Evolutionary conservation across 139 green algal genomes (phyloP), one percentile per base, ranked within the genome.

Genomic region (Chlamydomonas incerta): DNA sequence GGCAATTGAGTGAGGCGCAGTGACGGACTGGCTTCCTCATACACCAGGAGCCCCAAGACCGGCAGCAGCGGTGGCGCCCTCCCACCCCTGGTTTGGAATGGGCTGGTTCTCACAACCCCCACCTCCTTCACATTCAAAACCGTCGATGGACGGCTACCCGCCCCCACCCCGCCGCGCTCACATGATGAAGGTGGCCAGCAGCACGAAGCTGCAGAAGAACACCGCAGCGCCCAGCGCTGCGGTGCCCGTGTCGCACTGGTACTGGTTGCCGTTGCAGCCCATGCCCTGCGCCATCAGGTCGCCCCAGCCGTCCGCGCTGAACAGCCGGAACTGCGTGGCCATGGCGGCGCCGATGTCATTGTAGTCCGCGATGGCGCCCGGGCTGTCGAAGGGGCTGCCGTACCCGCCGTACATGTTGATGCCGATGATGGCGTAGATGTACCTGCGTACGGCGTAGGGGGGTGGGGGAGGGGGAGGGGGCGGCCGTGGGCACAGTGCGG

Each of bases 391-490:
- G 14, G 66, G 74, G 46, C 93, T 83, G 60, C 76, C 74, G 18
- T 77, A 73, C 3, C 46, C 31, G 11, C 90, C 90, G 76, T 94
- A 96, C 35, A 96, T 79, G 71, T 93, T 91, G 90, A 95, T 94
- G 50, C 94, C 91, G 37, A 58, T 68, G n/a, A 52, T 21, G 50
- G 65, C 50, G 73, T 80, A 80, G 29, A 80, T 66, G 50, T 58
- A 50, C 34, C 69, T 74, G 69, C 3, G 58, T 65, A 41, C 3
- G 65, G 3, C 4, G 17, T 41, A n/a, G 55, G 55, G 55, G 18
- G 15, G 15, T 15, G 55, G 15, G 15, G 15, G 55, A 62, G 55
- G 55, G 15, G 55, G 55, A 18, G 55, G 15, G 15, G 55, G 15
- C 15, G 15, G 55, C 18, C 18, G 55, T 62, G 55, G 15, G n/a